These are phyloP conservation scores for Magnaporthiopsis poae DNA, from an alignment of 2,329 filamentous ascomycete genomes.

Conservation along the genomic window DNA sequence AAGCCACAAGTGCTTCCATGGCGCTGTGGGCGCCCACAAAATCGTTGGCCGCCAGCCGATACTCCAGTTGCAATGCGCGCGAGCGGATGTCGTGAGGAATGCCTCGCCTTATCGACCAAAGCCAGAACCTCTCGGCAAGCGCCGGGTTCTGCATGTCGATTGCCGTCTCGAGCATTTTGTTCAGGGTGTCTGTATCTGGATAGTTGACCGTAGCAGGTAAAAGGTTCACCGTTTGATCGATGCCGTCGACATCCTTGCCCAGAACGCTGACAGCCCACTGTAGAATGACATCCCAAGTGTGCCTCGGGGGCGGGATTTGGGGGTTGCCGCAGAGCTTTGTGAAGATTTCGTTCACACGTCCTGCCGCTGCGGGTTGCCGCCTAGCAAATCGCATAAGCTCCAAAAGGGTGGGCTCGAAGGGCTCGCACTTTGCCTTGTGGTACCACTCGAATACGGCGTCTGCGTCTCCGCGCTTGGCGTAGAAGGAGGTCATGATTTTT, in stretches of 20 bases:
- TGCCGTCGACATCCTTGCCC: slow-evolving; percentile 61
- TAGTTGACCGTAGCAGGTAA: slow-evolving; percentile 53
- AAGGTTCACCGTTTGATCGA: slow-evolving; percentile 49
- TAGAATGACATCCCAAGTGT: slow-evolving; percentile 62
- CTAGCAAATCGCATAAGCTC: slow-evolving; percentile 52
- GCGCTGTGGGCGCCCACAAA: slow-evolving; percentile 58
- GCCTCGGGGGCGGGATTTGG: slow-evolving; percentile 33
- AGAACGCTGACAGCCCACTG: slow-evolving; percentile 63
- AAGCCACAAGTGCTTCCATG: slow-evolving; percentile 34
- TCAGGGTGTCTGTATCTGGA: slow-evolving; percentile 65
- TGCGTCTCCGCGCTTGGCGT: slow-evolving; percentile 46
- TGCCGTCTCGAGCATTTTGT: slow-evolving; percentile 63
- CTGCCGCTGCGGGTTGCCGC: slow-evolving; percentile 39
- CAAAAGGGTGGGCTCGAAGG: slow-evolving; percentile 33
- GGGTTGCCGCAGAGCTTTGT: slow-evolving; percentile 33
- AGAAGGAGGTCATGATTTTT: slow-evolving; percentile 51
- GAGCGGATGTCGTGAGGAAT: neutral
- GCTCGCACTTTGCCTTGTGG: slow-evolving; percentile 27
- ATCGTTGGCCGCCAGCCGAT: slow-evolving; percentile 64
- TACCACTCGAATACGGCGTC: slow-evolving; percentile 61
- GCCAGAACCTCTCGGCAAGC: slow-evolving; percentile 63
- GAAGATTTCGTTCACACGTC: slow-evolving; percentile 52
- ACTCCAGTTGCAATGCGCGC: slow-evolving; percentile 59
- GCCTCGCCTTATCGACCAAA: slow-evolving; percentile 36
- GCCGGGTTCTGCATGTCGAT: slow-evolving; percentile 60